Evolutionary conservation across 1,284 basidiomycete species (phyloP).

Genomic region (Ceratobasidium sp.): DNA sequence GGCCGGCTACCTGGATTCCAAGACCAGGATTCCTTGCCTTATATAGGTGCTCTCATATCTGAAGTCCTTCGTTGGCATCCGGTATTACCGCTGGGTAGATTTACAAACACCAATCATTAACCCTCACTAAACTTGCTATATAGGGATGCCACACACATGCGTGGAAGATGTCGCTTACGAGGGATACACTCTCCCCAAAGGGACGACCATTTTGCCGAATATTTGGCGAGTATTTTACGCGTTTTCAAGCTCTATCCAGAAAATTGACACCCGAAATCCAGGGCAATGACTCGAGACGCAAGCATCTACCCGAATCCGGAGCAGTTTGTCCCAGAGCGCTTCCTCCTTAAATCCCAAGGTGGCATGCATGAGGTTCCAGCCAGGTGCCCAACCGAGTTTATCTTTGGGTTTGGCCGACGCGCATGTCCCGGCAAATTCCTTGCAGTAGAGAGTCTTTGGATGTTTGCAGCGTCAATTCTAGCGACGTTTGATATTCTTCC

Average conservation of each 20-base stretch:
- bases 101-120: background rate
- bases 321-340: slow-evolving; percentile 30
- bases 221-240: slow-evolving; percentile 4
- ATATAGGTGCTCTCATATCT: slow-evolving; percentile 16
- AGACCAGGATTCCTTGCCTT: slow-evolving; percentile 33
- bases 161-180: slow-evolving; percentile 49
- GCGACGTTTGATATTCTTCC: slow-evolving; percentile 28
- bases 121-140: background rate
- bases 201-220: slow-evolving; percentile 43
- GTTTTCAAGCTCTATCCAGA: background rate
- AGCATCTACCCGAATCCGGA: slow-evolving; percentile 33
- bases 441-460: slow-evolving; percentile 22
- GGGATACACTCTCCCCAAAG: slow-evolving; percentile 50
- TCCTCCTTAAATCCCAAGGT: slow-evolving; percentile 20
- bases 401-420: slow-evolving; percentile 36
- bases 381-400: slow-evolving; percentile 8
- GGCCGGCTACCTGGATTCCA: slow-evolving; percentile 33
- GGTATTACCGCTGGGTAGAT: slow-evolving; percentile 38
- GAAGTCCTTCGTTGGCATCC: slow-evolving; percentile 46
- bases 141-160: slow-evolving; percentile 47
- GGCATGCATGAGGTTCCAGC: slow-evolving; percentile 30
- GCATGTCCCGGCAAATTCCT: slow-evolving; percentile 14
- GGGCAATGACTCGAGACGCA: slow-evolving; percentile 25
- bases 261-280: background rate
- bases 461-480: slow-evolving; percentile 31